A percentile compares a stretch with the other conserved stretches of the same genome.
phyloP scores from a whole-genome alignment of 768 basidiomycete genomes.

The Coprinopsis marcescibilis region DNA sequence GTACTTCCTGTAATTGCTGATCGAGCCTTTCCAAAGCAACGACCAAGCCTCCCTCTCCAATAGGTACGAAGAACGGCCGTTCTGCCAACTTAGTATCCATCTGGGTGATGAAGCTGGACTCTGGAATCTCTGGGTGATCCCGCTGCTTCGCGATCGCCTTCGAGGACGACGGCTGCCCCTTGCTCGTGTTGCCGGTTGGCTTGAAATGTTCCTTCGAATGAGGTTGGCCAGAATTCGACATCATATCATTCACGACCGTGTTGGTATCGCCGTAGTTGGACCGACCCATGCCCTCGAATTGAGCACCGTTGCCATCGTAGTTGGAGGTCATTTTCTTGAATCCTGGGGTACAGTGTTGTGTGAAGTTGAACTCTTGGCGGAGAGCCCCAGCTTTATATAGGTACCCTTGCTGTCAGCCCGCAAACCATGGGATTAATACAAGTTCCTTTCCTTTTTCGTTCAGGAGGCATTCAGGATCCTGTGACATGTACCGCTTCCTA shows the following conservation, averaged over 20 bases:
- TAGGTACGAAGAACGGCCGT: conserved; percentile 66
- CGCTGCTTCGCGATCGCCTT: conserved; percentile 11
- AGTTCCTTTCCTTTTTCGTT: no score
- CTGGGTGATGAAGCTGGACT: conserved; percentile 32
- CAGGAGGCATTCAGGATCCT: no score
- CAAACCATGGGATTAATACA: no score
- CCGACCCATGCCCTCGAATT: conserved; percentile 34
- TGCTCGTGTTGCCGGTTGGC: conserved; percentile 17
- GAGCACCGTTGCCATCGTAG: conserved; percentile 38
- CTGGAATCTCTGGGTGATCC: conserved; percentile 5
- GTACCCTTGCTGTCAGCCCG: no score
- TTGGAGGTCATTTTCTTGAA: conserved; percentile 26
- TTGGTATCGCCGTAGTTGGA: not conserved
- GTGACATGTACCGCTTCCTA: no score
- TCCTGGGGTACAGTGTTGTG: not conserved
- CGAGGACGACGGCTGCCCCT: conserved; percentile 4
- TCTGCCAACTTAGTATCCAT: conserved; percentile 49
- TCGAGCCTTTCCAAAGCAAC: conserved; percentile 69
- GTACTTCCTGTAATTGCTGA: conserved; percentile 48
- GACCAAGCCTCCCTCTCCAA: conserved; percentile 61
- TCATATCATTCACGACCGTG: not conserved
- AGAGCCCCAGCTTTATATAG: no score
- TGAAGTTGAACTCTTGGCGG: no score
- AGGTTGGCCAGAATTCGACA: no score
- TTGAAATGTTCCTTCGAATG: no score